These are phyloP conservation scores for Penicillium sp. DNA, from an alignment of 2,329 filamentous ascomycete species.

Conservation along the genomic window DNA sequence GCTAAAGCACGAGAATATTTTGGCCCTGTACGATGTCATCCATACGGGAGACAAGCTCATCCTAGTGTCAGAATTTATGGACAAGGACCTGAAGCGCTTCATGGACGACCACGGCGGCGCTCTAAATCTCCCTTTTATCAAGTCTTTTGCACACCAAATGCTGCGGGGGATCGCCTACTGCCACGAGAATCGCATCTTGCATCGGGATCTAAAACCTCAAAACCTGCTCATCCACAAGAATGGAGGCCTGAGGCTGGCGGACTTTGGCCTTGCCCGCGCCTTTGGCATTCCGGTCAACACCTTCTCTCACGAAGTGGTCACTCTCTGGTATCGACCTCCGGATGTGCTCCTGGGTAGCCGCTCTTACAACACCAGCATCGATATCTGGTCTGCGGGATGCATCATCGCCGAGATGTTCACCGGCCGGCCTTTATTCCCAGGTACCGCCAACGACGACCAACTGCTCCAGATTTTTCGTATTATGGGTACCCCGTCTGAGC, in stretches of 20 bases:
- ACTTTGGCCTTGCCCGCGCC: conserved; percentile 90
- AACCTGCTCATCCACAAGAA: conserved; percentile 95
- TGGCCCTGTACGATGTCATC: conserved; percentile 96
- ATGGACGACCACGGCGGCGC: conserved; percentile 95
- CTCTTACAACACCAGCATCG: not conserved
- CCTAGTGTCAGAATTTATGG: conserved; percentile 99
- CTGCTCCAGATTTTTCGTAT: no score
- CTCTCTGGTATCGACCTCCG: conserved; percentile 66
- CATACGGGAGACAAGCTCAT: conserved; percentile 99
- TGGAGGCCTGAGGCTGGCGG: conserved; percentile 86
- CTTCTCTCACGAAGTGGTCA: conserved; percentile 97
- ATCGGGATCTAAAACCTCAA: conserved; percentile 94
- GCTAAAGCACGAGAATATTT: conserved; percentile 97
- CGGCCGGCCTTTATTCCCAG: not conserved
- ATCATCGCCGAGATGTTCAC: not conserved
- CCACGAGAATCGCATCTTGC: conserved; percentile 93
- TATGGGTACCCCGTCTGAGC: no score
- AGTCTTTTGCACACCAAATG: conserved; percentile 98
- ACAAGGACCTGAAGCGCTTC: conserved; percentile 96
- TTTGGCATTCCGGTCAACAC: conserved; percentile 98
- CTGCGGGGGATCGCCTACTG: conserved; percentile 96
- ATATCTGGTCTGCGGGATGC: not conserved
- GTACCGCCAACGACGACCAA: not conserved
- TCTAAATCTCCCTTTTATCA: conserved; percentile 87
- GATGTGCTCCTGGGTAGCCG: not conserved